Evolutionary conservation across 2,329 filamentous ascomycete genomes (phyloP), one percentile per base, ranked within the genome.

Genomic region (Claviceps digitariae): DNA sequence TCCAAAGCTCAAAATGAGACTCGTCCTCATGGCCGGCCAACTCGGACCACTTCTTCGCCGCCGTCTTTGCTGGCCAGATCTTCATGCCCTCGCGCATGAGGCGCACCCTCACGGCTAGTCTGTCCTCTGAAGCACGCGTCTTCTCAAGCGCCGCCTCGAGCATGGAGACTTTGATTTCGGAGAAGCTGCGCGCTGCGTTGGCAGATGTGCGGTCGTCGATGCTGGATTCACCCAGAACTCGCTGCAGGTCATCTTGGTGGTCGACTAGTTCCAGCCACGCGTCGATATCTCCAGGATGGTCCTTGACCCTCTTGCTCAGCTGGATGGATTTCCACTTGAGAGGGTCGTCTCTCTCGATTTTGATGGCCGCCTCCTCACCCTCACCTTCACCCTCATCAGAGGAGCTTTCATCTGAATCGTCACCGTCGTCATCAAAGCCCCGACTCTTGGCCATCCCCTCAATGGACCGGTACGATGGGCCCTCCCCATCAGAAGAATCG

Each of bases 251-350:
- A 56, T 89, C 82, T 68, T 97, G 91, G 56, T 95, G 82, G 8
- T 82, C 71, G 47, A 91, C 84, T n/a, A 96, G 74, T 40, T 79
- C 75, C 17, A 94, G 67, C 91, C 91, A 97, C 20, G 81, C 75
- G 44, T 82, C 71, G 21, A 87, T 73, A 61, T 94, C 79, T 6
- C 74, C 66, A 1, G 90, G 87, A 23, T 79, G 66, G 1, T 84
- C 73, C 53, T 84, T 82, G 36, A 89, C 81, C 31, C 66, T 74
- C 13, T 76, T 78, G 2, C 77, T 79, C 8, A 96, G 72, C 51
- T 82, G 72, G 0, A 84, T 73, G 15, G 81, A 81, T 54, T 70
- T 77, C 62, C 75, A 69, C 46, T 72, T 78, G 3, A 78, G 64
- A 2, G 76, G 72, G 31, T 75, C 70, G 50, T 74, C 69, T 9